Base-by-base conservation (phyloP, 2,329 filamentous ascomycete genomes). In the Xylariales sp. region DNA sequence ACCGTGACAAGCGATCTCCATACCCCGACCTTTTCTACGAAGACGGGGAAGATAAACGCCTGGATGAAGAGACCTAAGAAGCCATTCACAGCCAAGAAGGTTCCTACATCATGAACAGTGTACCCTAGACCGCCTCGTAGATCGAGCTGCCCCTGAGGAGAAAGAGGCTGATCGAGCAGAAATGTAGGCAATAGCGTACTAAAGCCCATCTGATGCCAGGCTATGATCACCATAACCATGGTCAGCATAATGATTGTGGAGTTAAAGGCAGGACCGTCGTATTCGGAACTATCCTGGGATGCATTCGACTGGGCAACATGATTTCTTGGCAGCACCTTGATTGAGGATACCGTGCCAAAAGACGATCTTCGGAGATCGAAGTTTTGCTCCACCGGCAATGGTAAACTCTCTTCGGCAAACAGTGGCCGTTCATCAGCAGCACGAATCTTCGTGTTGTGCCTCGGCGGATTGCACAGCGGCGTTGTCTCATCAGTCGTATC, bases 1-100 rank as follows among this genome's bases (percentile, higher is more conserved):
- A 83, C 82, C 24, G 78, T 45, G 27, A 85, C 61, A 51, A 87
- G 83, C 0, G 83, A 70, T 34, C 66, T 71, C 81, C 81, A 87
- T 2, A 87, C 70, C 2, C 83, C 83, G 12, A 87, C 64, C 45
- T 66, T 72, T 38, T 76, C 70, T 4, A 83, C 78, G 43, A 83
- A 65, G 13, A 78, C 49, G 4, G 83, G 83, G 52, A 87, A 87
- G 20, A 90, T 66, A 31, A 88, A 59, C 2, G 74, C 85, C 60
- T 90, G 85, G 30, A 89, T 81, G 48, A 84, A 68, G 1, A 90
- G 71, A 0, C 84, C 84, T 40, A 89, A 79, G 44, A 84, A 61
- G 3, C 83, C 85, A 48, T 88, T 85, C 36, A 84, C 62, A 4
- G 79, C 76, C 61, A 88, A 72, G 49, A 85, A 84, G 16, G 82